A percentile compares a stretch with the other conserved stretches of the same genome.
phyloP scores from a whole-genome alignment of 2,329 filamentous ascomycete genomes.

The Berkeleyomyces rouxiae region DNA sequence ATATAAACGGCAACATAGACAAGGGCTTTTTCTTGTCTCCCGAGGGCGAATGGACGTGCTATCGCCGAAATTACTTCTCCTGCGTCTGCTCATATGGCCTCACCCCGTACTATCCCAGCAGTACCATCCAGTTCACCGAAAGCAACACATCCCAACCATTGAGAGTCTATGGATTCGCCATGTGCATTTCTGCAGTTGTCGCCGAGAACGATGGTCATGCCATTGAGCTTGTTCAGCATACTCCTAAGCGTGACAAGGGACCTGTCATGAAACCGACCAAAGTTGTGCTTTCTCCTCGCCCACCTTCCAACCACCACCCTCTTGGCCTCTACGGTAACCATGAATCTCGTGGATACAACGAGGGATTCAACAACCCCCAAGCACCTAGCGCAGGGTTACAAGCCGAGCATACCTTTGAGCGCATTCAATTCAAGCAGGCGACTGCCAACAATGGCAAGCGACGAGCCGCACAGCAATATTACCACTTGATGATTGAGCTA shows the following conservation, averaged over 20 bases:
- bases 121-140: slow-evolving; percentile 35
- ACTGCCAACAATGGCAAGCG: slow-evolving; percentile 90
- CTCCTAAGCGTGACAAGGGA: slow-evolving; percentile 79
- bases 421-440: slow-evolving; percentile 87
- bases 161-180: slow-evolving; percentile 57
- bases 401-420: slow-evolving; percentile 55
- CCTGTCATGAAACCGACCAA: slow-evolving; percentile 59
- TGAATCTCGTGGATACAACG: slow-evolving; percentile 16
- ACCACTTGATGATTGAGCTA: slow-evolving; percentile 76
- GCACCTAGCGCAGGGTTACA: slow-evolving; percentile 24
- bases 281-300: slow-evolving; percentile 49
- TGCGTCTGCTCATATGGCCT: slow-evolving; percentile 66
- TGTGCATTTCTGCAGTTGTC: slow-evolving; percentile 71
- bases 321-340: slow-evolving; percentile 29
- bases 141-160: slow-evolving; percentile 37
- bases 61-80: slow-evolving; percentile 79
- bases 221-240: slow-evolving; percentile 79
- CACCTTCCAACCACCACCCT: slow-evolving; percentile 34
- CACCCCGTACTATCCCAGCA: slow-evolving; percentile 34
- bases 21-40: slow-evolving; percentile 66
- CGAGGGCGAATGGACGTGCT: slow-evolving; percentile 85
- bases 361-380: slow-evolving; percentile 13
- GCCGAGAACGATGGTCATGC: slow-evolving; percentile 58
- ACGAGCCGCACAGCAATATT: slow-evolving; percentile 79
- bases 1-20: slow-evolving; percentile 66